phyloP scores from a whole-genome alignment of 129 eudicot species.

The Rutidosis leptorrhynchoides region DNA sequence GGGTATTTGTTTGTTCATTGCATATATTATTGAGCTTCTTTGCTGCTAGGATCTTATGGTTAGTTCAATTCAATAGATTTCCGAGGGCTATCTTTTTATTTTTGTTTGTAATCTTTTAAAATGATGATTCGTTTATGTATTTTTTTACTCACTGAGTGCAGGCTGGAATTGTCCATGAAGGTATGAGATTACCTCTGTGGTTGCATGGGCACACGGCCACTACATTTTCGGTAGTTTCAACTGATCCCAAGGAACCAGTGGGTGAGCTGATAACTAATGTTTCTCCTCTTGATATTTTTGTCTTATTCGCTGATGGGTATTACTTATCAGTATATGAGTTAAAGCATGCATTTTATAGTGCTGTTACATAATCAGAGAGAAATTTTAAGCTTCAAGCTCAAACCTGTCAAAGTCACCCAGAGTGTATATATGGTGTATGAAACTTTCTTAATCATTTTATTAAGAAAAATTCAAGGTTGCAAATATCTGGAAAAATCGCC shows the following conservation, averaged over 20 bases:
- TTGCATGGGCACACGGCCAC: slow-evolving; percentile 76
- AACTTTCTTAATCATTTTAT: not conserved
- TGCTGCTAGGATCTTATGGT: not conserved
- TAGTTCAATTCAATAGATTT: not conserved
- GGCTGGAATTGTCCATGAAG: slow-evolving; percentile 81
- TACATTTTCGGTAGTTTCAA: slow-evolving; percentile 72
- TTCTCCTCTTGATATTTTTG: slow-evolving; percentile 9
- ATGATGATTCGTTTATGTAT: not conserved
- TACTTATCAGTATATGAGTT: slow-evolving; percentile 11
- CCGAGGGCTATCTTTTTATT: slow-evolving; percentile 1
- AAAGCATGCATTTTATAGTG: slow-evolving; percentile 11
- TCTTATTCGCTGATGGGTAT: slow-evolving; percentile 2
- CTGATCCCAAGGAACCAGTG: slow-evolving; percentile 57
- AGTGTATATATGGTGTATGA: not conserved
- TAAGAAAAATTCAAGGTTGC: not conserved
- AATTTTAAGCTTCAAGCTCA: slow-evolving; percentile 10
- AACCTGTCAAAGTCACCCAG: not conserved
- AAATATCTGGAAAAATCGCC: too few species aligned
- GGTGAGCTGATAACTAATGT: slow-evolving; percentile 49
- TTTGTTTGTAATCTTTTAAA: not conserved
- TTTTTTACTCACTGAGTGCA: slow-evolving; percentile 30
- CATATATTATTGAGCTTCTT: not conserved
- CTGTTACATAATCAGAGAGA: slow-evolving; percentile 4
- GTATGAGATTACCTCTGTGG: slow-evolving; percentile 88
- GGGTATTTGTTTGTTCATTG: not conserved